Evolutionary conservation across 306 rosid species (phyloP).

Genomic region (Cicer yamashitae): DNA sequence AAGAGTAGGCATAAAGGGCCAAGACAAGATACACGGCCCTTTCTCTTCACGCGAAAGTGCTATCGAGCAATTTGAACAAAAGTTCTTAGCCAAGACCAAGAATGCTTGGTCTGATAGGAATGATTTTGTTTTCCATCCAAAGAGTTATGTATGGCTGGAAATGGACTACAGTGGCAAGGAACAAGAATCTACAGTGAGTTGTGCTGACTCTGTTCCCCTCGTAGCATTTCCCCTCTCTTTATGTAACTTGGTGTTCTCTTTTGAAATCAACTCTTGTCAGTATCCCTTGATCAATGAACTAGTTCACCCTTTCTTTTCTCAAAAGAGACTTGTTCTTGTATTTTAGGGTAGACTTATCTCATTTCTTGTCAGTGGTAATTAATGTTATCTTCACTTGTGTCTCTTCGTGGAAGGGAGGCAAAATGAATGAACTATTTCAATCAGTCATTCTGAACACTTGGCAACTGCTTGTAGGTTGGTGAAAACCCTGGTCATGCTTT

Average conservation of each 20-base stretch:
- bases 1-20: constrained; percentile 94
- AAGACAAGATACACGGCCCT: constrained; percentile 74
- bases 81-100: constrained; percentile 77
- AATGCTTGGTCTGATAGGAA: constrained; percentile 76
- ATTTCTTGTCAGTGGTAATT: constrained; percentile 12
- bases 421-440: constrained; percentile 10
- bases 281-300: constrained; percentile 13
- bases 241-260: constrained; percentile 29
- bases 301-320: constrained; percentile 13
- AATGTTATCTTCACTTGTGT: constrained; percentile 31
- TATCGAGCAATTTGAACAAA: constrained; percentile 67
- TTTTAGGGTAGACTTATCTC: not conserved
- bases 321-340: constrained; percentile 12
- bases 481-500: constrained; percentile 48
- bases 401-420: constrained; percentile 1
- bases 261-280: constrained; percentile 7
- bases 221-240: constrained; percentile 28
- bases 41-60: constrained; percentile 60
- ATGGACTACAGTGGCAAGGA: constrained; percentile 81
- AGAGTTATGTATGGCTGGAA: constrained; percentile 81
- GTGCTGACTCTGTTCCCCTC: constrained; percentile 31
- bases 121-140: constrained; percentile 61
- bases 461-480: constrained; percentile 59
- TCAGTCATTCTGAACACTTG: constrained; percentile 40
- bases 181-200: constrained; percentile 68